Percentiles rank a stretch among this genome's conserved stretches.
These are phyloP conservation scores for Eutrema heterophyllum DNA, from an alignment of 345 rosid species.

Conservation along the genomic window DNA sequence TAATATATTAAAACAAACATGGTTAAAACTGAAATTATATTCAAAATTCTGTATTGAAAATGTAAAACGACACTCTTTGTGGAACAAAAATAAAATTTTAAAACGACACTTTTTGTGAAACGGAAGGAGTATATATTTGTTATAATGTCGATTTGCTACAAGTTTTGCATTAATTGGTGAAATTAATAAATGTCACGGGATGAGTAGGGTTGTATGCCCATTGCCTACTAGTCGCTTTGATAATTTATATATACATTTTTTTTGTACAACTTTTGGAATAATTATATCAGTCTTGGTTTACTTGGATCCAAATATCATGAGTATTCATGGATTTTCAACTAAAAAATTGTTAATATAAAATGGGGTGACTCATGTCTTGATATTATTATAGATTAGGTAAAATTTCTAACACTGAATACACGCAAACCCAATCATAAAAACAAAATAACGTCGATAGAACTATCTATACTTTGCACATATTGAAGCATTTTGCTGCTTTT, in stretches of 20 bases:
- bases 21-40: too few species aligned
- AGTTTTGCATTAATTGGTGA: neutral
- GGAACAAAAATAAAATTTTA: too few species aligned
- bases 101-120: too few species aligned
- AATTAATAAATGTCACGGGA: slow-evolving; percentile 15
- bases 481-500: neutral
- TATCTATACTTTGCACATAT: too few species aligned
- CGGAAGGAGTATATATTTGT: neutral
- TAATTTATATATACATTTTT: neutral
- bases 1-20: too few species aligned
- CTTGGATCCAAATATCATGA: neutral
- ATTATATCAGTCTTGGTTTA: neutral
- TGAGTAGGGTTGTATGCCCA: neutral
- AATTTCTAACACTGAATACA: neutral
- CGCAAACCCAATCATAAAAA: neutral
- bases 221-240: neutral
- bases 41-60: too few species aligned
- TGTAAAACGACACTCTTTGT: too few species aligned
- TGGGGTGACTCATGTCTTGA: neutral
- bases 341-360: neutral
- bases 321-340: neutral
- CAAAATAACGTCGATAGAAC: neutral
- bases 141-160: neutral
- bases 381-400: neutral
- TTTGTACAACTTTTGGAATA: neutral